Conservation (phyloP, 192 early-diverging fungal genomes). For the Coemansia sp. region DNA sequence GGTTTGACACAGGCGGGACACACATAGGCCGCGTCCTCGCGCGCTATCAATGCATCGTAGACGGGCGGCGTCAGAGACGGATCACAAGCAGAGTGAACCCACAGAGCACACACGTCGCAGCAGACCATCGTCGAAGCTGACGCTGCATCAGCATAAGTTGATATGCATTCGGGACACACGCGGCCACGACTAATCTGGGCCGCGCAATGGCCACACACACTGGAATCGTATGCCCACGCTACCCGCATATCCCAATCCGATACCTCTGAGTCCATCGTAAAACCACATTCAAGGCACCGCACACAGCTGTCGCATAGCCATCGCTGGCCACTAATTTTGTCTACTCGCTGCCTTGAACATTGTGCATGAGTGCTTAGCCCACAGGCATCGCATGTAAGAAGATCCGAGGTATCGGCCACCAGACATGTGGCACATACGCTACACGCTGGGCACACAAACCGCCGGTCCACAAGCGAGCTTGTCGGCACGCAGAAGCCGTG, state of each 20-base stretch:
- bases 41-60: conserved; percentile 59
- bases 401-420: background rate
- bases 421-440: conserved; percentile 36
- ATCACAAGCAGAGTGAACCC: conserved; percentile 63
- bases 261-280: conserved; percentile 4
- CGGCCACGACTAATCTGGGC: conserved; percentile 52
- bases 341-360: conserved; percentile 28
- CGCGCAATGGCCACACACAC: conserved; percentile 57
- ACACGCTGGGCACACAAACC: conserved; percentile 37
- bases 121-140: conserved; percentile 61
- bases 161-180: conserved; percentile 58
- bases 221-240: conserved; percentile 53
- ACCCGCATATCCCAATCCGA: conserved; percentile 5
- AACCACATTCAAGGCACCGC: conserved; percentile 42
- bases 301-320: conserved; percentile 51
- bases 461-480: background rate
- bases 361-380: conserved; percentile 22
- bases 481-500: conserved; percentile 47
- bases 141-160: conserved; percentile 52
- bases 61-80: conserved; percentile 46
- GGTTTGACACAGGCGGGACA: conserved; percentile 52
- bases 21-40: conserved; percentile 57
- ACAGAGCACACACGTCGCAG: conserved; percentile 60
- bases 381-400: conserved; percentile 42
- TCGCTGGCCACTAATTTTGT: conserved; percentile 14